Evolutionary conservation across 345 rosid species (phyloP).

Genomic region (Mercurialis annua): DNA sequence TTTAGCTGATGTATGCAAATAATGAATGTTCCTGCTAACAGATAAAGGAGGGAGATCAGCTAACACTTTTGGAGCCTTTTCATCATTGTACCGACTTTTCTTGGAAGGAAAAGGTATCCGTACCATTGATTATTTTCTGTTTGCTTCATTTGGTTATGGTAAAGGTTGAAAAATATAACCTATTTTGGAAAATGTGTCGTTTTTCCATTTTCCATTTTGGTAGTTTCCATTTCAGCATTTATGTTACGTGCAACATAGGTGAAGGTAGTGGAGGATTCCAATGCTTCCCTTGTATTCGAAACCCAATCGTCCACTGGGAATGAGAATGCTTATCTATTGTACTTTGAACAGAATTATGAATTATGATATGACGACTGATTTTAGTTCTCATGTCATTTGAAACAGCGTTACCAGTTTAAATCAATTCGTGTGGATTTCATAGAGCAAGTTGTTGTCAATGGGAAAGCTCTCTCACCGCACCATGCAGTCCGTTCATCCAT

Average conservation of each 20-base stretch:
- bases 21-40: conserved; percentile 25
- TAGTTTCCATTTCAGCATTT: not conserved
- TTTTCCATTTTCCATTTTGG: no score
- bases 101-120: conserved; percentile 66
- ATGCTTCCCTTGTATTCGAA: not conserved
- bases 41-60: conserved; percentile 70
- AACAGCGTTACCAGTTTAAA: conserved; percentile 51
- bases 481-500: conserved; percentile 42
- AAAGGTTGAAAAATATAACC: not conserved
- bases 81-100: conserved; percentile 38
- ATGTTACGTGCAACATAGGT: not conserved
- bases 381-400: not conserved
- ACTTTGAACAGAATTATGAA: not conserved
- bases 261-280: not conserved
- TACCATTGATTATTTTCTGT: not conserved
- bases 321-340: not conserved
- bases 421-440: conserved; percentile 63
- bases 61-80: conserved; percentile 48
- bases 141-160: not conserved
- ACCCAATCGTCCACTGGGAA: not conserved
- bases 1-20: conserved; percentile 6
- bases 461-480: conserved; percentile 37
- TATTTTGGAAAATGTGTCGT: no score
- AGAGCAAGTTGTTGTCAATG: conserved; percentile 63
- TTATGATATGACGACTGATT: not conserved